Evolutionary conservation across 164 flowering plant genomes (phyloP), one percentile per base, ranked within the genome.

Genomic region (Vitis rotundifolia): DNA sequence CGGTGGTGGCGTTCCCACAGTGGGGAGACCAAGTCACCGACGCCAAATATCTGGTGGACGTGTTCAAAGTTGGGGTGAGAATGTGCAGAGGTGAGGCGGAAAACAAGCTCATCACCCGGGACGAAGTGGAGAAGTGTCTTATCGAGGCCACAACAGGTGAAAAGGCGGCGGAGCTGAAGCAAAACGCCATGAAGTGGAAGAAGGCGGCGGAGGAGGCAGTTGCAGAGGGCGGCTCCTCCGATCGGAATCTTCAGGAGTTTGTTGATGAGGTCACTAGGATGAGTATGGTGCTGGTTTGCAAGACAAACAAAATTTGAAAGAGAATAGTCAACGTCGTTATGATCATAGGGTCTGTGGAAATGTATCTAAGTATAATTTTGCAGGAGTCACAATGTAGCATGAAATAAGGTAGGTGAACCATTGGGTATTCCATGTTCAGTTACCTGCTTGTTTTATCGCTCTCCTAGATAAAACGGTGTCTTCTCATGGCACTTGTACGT

Each of bases 1-100:
- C 82, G 22, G 73, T 80, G 19, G 71, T 80, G 22, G 80, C 78
- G 2, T 80, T 69, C 15, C 84, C 86, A 7, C 76, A 76, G 49
- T 82, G 85, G 85, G 77, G 73, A 0, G 86, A 83, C 29, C 84
- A 80, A 51, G 77, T 76, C 22, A 78, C 82, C 0, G 61, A 83
- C 55, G 84, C 86, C 2, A 80, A 78, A 67, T 68, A 65, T 50
- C 9, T 76, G n/a, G 73, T 53, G 0, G 86, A 83, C 11, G 84
- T 66, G 56, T 80, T 63, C 3, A 56, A 67, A 59, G 55, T 75
- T 2, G 82, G 86, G 12, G 59, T 80, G 2, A 63, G 82, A 52
- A 18, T 83, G 57, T 58, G 75, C 51, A 59, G 71, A n/a, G 76
- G 64, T 1, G 73, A 51, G 59, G 59, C 60, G 5, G 70, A 58